A percentile compares a stretch with the other conserved stretches of the same genome.
Evolutionary conservation across 2,329 filamentous ascomycete genomes (phyloP).

Genomic region (Fusarium fracticaudum): DNA sequence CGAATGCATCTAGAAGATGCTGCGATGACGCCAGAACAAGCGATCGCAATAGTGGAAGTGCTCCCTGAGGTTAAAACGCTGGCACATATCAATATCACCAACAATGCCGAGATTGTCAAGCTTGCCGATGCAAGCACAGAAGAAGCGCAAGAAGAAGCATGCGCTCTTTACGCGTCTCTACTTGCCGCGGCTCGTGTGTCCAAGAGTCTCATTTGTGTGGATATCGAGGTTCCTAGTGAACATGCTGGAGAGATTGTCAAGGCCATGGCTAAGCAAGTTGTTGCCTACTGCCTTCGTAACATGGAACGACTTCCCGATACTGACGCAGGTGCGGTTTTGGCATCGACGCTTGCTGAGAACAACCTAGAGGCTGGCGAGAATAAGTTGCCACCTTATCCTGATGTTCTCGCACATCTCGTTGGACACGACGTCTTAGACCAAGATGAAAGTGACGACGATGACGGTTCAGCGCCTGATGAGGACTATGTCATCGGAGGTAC

Average conservation of each 20-base stretch:
- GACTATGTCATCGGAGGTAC: constrained; percentile 97
- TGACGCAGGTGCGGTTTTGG: constrained; percentile 62
- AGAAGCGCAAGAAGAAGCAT: constrained; percentile 88
- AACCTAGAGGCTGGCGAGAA: constrained; percentile 43
- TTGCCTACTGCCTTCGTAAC: constrained; percentile 92
- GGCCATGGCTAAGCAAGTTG: constrained; percentile 91
- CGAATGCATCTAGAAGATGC: constrained; percentile 89
- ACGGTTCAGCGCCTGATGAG: constrained; percentile 80
- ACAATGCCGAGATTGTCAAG: constrained; percentile 77
- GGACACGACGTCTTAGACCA: constrained; percentile 68
- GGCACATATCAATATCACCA: constrained; percentile 86
- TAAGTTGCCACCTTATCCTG: constrained; percentile 65
- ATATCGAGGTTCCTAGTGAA: constrained; percentile 85
- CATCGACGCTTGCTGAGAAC: constrained; percentile 54
- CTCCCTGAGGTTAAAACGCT: constrained; percentile 83
- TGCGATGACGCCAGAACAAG: constrained; percentile 84
- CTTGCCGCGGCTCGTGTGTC: constrained; percentile 89
- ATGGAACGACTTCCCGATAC: constrained; percentile 81
- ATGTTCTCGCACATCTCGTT: constrained; percentile 87
- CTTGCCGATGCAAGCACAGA: constrained; percentile 82
- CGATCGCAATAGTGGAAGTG: constrained; percentile 89
- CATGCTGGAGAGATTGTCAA: constrained; percentile 91
- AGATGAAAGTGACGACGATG: constrained; percentile 66
- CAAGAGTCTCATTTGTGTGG: constrained; percentile 83
- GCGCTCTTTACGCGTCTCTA: constrained; percentile 89